Evolutionary conservation across 2,329 filamentous ascomycete genomes (phyloP), one percentile per base, ranked within the genome.

Genomic region (Beauveria australis): DNA sequence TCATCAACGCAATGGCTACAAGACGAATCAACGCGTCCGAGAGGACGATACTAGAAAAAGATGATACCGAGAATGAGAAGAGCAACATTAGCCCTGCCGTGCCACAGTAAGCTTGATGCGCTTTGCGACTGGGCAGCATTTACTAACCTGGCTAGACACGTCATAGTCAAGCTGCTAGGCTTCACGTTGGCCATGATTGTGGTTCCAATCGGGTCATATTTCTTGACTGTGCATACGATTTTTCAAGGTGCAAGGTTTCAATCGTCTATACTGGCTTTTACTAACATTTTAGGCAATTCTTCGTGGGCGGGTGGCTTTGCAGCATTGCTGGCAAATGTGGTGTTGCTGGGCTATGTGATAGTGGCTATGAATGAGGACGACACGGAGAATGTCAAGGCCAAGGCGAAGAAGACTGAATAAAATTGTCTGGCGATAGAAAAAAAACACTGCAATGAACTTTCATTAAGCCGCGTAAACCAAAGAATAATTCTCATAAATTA

Each of bases 161-260:
- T 97, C 66, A 94, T 99, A 65, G 77, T 87, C 70, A 99, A 97
- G 77, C 85, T 99, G 22, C 81, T 97, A 18, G 87, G 83, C 64
- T 97, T 97, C 76, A 96, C 92, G 0, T 78, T 92, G 44, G 92
- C 92, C 71, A 97, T 99, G 93, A 82, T 97, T 63, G 82, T 89
- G 18, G 75, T 89, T 22, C 94, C 94, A 16, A 91, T 99, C 67
- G 87, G 90, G 46, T 91, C 89, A 47, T 99, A 97, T 75, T 99
- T 95, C 73, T 69, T 89, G 51, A 89, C 89, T 0, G 81, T 96
- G 30, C 83, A 92, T 69, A 82, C 79, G 1, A 67, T 97, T 30
- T 97, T 96, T 75, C 79, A 80, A 67, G 92, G 93, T 92, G 76
- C 60, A 77, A 70, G 49, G 47, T 16, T 48, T 30, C 18, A 26